These are phyloP conservation scores for Omphalotus olearius DNA, from an alignment of 1,284 basidiomycete species.

Conservation along the genomic window DNA sequence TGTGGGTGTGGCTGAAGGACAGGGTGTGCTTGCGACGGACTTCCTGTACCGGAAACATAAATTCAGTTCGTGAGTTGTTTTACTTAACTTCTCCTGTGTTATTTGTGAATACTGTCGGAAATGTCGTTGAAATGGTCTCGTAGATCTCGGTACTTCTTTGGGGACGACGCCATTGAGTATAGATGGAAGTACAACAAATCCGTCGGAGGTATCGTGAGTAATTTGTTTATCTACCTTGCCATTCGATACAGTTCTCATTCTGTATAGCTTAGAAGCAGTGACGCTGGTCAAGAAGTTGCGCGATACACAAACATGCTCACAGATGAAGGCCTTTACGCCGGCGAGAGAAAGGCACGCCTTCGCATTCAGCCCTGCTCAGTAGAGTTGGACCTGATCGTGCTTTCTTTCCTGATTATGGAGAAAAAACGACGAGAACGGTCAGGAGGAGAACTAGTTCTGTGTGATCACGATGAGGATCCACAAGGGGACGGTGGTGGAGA, in stretches of 20 bases:
- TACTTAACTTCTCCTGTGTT: too few species aligned
- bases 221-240: not conserved
- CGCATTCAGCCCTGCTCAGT: conserved; percentile 40
- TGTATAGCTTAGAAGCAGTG: conserved; percentile 32
- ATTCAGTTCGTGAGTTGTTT: conserved; percentile 40
- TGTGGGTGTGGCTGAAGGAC: not conserved
- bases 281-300: conserved; percentile 37
- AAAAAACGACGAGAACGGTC: conserved; percentile 40
- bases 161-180: conserved; percentile 45
- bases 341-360: conserved; percentile 41
- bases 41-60: conserved; percentile 40
- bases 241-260: not conserved
- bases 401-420: conserved; percentile 51
- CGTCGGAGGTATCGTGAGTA: conserved; percentile 37
- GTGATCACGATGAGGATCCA: conserved; percentile 34
- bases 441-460: conserved; percentile 25
- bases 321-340: conserved; percentile 41
- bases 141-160: conserved; percentile 48
- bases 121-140: not conserved
- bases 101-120: not conserved
- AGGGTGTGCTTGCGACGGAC: conserved; percentile 32
- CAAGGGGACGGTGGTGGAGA: conserved; percentile 30
- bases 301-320: conserved; percentile 28
- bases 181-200: conserved; percentile 42
- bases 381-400: conserved; percentile 45